Base-by-base conservation (phyloP, 2,329 filamentous ascomycete genomes). In the Pseudogymnoascus sp. region DNA sequence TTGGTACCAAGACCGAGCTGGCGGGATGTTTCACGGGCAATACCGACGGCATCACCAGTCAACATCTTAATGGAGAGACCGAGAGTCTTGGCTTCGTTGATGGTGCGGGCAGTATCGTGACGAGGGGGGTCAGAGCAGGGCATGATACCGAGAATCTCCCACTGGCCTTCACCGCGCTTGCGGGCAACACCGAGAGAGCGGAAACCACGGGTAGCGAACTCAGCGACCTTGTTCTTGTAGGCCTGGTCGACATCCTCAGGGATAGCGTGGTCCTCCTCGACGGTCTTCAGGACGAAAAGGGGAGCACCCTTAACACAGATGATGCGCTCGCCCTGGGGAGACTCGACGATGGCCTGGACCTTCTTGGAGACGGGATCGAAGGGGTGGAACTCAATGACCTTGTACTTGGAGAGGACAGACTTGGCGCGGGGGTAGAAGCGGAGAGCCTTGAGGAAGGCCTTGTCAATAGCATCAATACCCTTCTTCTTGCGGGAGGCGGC, bases 321-420 rank as follows among this genome's bases (percentile, higher is more conserved):
- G 71, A 95, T 93, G 73, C 84, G 84, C 80, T 94, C 89, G 65
- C 91, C 92, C 73, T 90, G 82, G 65, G 89, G 88, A 68, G 90
- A 92, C 77, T 93, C 83, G 64, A 96, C 91, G 63, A 94, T 76
- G 60, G 91, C 91, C 70, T 85, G 87, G 63, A 96, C 91, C 81
- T 95, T 96, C 82, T 96, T 96, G 74, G 90, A 94, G 72, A 96
- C 91, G 65, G 91, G 91, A 74, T 96, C 91, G 76, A 96, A 96
- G 66, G 91, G 91, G 76, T 85, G 84, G 81, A 95, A 96, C 48
- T 92, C 85, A 68, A 93, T 78, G 64, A 92, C 88, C 77, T 87
- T 89, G 84, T 93, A 95, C 79, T 91, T 90, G 78, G 84, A 84
- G 61, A 96, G 84, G 61, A 89, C 87, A 65, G 80, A 76, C 83